Conservation (phyloP, 257 asterid species). For the Ajuga chamaepitys region DNA sequence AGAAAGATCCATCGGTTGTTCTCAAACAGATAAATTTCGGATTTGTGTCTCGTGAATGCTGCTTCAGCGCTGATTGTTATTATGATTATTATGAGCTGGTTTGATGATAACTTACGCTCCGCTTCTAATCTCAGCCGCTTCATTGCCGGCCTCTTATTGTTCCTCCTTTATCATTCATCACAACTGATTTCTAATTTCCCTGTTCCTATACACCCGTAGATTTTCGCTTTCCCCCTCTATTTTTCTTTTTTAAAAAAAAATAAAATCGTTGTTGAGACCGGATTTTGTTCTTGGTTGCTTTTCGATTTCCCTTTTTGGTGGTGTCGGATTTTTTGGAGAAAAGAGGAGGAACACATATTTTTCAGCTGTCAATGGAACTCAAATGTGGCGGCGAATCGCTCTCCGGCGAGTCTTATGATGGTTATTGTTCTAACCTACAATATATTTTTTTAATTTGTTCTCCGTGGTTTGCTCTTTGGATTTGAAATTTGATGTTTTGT, state of each 20-base stretch:
- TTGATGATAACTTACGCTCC: slow-evolving; percentile 64
- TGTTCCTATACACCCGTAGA: slow-evolving; percentile 85
- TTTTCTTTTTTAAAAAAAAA: neutral
- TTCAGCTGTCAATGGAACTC: slow-evolving; percentile 41
- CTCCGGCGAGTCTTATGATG: slow-evolving; percentile 37
- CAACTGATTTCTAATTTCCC: slow-evolving; percentile 91
- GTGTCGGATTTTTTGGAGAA: slow-evolving; percentile 1
- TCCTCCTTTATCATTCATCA: slow-evolving; percentile 77
- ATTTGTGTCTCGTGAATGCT: slow-evolving; percentile 25
- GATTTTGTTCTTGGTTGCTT: slow-evolving; percentile 11
- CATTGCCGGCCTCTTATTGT: slow-evolving; percentile 82
- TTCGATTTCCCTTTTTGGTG: slow-evolving; percentile 4
- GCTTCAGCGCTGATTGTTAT: slow-evolving; percentile 23
- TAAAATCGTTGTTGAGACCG: slow-evolving; percentile 3
- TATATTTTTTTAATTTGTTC: neutral
- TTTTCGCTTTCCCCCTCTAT: neutral
- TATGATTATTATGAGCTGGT: slow-evolving; percentile 69
- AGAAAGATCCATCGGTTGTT: slow-evolving; percentile 33
- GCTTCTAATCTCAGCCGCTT: slow-evolving; percentile 84
- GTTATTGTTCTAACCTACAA: slow-evolving; percentile 25
- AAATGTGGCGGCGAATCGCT: slow-evolving; percentile 34
- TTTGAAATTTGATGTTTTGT: neutral
- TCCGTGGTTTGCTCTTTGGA: neutral
- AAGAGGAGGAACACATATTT: neutral
- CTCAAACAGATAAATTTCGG: slow-evolving; percentile 4